phyloP scores from a whole-genome alignment of 176 grass and related monocot genomes.

The Rhipidocladum racemiflorum region DNA sequence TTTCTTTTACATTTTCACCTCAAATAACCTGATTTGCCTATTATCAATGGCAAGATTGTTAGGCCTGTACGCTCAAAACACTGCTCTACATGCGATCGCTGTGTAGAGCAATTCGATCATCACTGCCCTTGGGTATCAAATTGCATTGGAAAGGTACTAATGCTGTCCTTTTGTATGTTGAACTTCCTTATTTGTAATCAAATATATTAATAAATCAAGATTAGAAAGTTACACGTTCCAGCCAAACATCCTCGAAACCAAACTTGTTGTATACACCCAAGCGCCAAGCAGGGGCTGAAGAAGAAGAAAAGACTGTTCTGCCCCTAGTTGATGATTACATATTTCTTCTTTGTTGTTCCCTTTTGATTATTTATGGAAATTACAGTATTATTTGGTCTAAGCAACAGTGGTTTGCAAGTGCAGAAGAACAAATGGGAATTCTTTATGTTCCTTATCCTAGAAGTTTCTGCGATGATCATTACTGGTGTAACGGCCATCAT shows the following conservation, averaged over 20 bases:
- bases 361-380: slow-evolving; percentile 18
- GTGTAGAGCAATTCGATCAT: slow-evolving; percentile 97
- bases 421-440: slow-evolving; percentile 99
- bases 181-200: background rate
- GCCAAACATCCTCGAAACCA: slow-evolving; percentile 13
- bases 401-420: slow-evolving; percentile 36
- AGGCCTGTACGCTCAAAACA: slow-evolving; percentile 92
- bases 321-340: background rate
- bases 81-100: slow-evolving; percentile 92
- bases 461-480: slow-evolving; percentile 97
- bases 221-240: background rate
- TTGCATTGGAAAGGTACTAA: slow-evolving; percentile 89
- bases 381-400: slow-evolving; percentile 9
- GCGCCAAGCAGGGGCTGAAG: background rate
- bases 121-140: slow-evolving; percentile 99
- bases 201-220: background rate
- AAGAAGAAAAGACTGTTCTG: slow-evolving; percentile 16
- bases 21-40: slow-evolving; percentile 36
- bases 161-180: slow-evolving; percentile 2
- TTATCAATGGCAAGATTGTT: slow-evolving; percentile 68
- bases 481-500: slow-evolving; percentile 68
- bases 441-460: slow-evolving; percentile 87
- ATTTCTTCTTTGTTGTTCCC: background rate
- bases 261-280: slow-evolving; percentile 6
- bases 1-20: background rate